phyloP scores from a whole-genome alignment of 306 rosid species.

The Sophora flavescens region DNA sequence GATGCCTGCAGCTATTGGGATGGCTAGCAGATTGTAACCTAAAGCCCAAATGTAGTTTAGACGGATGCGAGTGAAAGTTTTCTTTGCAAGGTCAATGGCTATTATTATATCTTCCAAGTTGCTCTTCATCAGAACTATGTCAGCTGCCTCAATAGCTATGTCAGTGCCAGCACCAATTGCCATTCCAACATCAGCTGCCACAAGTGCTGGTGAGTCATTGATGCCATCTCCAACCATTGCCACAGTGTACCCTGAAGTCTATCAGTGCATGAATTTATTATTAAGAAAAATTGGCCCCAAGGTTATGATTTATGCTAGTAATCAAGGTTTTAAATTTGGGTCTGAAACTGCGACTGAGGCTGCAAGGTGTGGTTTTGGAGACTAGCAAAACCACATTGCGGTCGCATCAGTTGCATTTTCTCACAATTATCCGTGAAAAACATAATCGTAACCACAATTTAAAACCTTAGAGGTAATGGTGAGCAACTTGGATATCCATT shows the following conservation, averaged over 20 bases:
- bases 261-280: conserved; percentile 1
- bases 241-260: conserved; percentile 67
- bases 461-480: neutral
- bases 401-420: too few relatives aligned
- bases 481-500: neutral
- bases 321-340: too few relatives aligned
- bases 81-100: conserved; percentile 81
- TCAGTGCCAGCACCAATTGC: conserved; percentile 93
- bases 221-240: conserved; percentile 96
- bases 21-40: conserved; percentile 77
- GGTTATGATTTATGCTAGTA: too few relatives aligned
- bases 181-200: conserved; percentile 86
- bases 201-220: conserved; percentile 88
- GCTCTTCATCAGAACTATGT: conserved; percentile 85
- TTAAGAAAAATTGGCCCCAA: too few relatives aligned
- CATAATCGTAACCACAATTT: too few relatives aligned
- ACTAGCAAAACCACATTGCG: too few relatives aligned
- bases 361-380: too few relatives aligned
- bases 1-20: conserved; percentile 79
- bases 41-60: conserved; percentile 86
- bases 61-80: conserved; percentile 70
- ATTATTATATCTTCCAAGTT: conserved; percentile 81
- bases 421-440: too few relatives aligned
- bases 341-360: too few relatives aligned
- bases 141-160: conserved; percentile 94